Base-by-base conservation (phyloP, 2,329 filamentous ascomycete species). In the Aspergillus pseudoterreus region DNA sequence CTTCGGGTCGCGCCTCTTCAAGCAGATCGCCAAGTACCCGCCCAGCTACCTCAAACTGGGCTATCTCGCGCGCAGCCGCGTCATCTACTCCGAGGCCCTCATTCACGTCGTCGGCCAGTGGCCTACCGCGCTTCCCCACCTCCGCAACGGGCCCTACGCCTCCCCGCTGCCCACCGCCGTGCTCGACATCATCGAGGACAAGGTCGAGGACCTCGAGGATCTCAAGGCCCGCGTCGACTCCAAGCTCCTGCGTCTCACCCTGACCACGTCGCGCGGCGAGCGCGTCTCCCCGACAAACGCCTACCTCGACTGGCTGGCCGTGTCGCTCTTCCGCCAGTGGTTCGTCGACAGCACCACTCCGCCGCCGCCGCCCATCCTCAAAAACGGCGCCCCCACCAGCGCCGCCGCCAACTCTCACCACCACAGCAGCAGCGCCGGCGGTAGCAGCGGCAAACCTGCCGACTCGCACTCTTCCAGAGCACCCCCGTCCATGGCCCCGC, bases 31-130 rank as follows among this genome's bases (percentile, higher is more conserved):
- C 47, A 96, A 96, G 72, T 96, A 96, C 66, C 92, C 92, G 11
- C 89, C 94, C 44, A 91, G 86, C 53, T 97, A 96, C 66, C 82
- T 96, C 44, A 92, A 92, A 52, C 81, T 97, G 1, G 92, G 91
- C 35, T 96, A 91, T 63, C 80, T 96, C 39, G 87, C 91, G 8
- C 84, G 89, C 42, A 92, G 86, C 63, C 87, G 88, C 58, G 85
- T 92, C 59, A 91, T 92, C 47, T 92, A 91, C 63, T 84, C 88
- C 58, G 88, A 97, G 74, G 90, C 92, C 0, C 78, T 97, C 45
- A 89, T 96, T 47, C 92, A 97, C 64, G 90, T 96, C 0, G 92
- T 96, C 0, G 92, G 92, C 3, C 90, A 95, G 68, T 97, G 92
- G 92, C 92, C 92, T 0, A 78, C 83, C 0, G 90, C 87, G 14